Evolutionary conservation across 352 stramenopile species (phyloP), one percentile per base, ranked within the genome.

Genomic region (Pythium monospermum): DNA sequence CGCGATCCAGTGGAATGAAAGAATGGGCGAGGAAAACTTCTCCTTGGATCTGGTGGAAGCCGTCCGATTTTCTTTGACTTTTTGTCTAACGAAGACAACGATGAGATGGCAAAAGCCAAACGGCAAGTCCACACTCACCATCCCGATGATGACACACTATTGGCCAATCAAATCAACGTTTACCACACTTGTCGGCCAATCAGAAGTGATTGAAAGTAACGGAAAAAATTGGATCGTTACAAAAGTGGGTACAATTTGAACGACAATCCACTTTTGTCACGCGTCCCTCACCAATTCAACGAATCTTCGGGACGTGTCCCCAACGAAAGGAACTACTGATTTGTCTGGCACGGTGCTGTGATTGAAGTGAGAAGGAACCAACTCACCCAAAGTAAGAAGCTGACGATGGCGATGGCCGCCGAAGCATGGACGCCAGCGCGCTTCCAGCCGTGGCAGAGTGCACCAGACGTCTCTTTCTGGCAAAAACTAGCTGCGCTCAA

Each of bases 361-460:
- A 47, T 62, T 62, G 54, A 62, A 62, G 54, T 62, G 46, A 22
- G 30, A n/a, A n/a, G n/a, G n/a, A n/a, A n/a, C n/a, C n/a, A n/a
- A n/a, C n/a, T n/a, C n/a, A n/a, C n/a, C n/a, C 5, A n/a, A 15
- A 8, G 26, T 19, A 31, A 33, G 16, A 26, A 35, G 15, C 10
- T 21, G 21, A 8, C 16, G 5, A 18, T 33, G 3, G 25, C 18
- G 18, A 55, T 23, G 13, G 13, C 30, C 26, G 18, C 30, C 1
- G 35, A 11, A 8, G 35, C 59, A 18, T 78, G 59, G 61, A 50
- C 69, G 39, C 55, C 78, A 57, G 76, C 91, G 52, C 75, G 83
- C 59, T 94, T 92, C 49, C 82, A 94, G 71, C 39, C 77, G 25
- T 94, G 81, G 75, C 79, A 74, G 41, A 94, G 83, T 63, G 75